These are phyloP conservation scores for Incumbomyces lentus DNA, from an alignment of 2,329 filamentous ascomycete genomes.

Conservation along the genomic window DNA sequence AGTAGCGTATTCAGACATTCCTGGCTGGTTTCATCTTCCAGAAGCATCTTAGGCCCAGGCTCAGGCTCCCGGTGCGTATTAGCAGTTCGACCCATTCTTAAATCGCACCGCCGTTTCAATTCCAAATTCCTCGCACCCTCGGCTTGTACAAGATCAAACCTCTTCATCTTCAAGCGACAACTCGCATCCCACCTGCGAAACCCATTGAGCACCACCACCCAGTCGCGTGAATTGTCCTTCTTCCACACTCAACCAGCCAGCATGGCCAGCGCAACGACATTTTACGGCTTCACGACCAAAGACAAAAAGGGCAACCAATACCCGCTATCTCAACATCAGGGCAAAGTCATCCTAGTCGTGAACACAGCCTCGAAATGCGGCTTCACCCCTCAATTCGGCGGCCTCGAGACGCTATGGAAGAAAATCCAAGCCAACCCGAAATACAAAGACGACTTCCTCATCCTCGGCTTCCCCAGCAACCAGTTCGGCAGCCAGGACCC, in stretches of 20 bases:
- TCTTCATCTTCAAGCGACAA: no score
- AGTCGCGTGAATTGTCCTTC: no score
- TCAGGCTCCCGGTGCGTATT: no score
- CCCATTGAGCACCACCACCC: no score
- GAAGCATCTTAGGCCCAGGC: no score
- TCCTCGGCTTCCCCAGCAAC: constrained; percentile 97
- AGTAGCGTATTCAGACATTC: no score
- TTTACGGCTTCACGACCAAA: constrained; percentile 77
- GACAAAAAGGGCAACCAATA: constrained; percentile 69
- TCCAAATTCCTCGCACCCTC: no score
- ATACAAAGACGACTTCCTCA: constrained; percentile 66
- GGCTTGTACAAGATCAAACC: no score
- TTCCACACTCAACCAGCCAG: not conserved
- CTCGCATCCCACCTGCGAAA: no score
- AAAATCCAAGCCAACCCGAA: constrained; percentile 47
- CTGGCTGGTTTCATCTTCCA: no score
- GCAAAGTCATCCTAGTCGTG: constrained; percentile 90
- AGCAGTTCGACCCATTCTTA: no score
- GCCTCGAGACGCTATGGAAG: constrained; percentile 86
- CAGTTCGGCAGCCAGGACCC: constrained; percentile 91
- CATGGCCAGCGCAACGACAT: constrained; percentile 59
- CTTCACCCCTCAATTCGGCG: constrained; percentile 91
- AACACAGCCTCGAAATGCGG: constrained; percentile 99
- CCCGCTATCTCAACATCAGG: constrained; percentile 61
- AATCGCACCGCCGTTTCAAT: no score